Conservation (phyloP, 306 rosid species). For the Albizia julibrissin region DNA sequence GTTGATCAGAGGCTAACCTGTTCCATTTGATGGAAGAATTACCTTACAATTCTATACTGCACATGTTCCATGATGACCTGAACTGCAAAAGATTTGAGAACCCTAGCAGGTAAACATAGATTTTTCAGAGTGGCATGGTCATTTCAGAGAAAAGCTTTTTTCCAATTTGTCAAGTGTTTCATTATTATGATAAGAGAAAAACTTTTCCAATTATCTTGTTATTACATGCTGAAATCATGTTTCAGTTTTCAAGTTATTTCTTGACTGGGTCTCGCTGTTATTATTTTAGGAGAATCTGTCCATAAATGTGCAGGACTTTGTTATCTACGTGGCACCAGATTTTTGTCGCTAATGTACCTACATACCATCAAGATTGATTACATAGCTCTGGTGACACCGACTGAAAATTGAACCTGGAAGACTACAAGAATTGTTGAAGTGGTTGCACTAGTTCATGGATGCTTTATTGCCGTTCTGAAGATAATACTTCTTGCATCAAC, state of each 20-base stretch:
- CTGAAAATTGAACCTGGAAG: neutral
- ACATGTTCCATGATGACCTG: slow-evolving; percentile 21
- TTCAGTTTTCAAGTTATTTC: neutral
- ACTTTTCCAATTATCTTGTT: neutral
- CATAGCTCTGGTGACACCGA: neutral
- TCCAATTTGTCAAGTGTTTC: too few species aligned
- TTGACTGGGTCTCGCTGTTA: neutral
- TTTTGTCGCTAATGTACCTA: neutral
- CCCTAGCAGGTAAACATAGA: slow-evolving; percentile 31
- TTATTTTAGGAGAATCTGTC: neutral
- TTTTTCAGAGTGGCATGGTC: neutral
- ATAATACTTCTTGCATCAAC: neutral
- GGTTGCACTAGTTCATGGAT: neutral
- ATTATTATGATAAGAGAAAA: neutral
- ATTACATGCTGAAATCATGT: neutral
- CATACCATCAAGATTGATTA: neutral
- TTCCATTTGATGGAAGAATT: slow-evolving; percentile 14
- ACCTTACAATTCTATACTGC: neutral
- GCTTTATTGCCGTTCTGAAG: neutral
- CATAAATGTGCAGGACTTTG: neutral
- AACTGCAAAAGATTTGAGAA: slow-evolving; percentile 16
- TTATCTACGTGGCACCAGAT: neutral
- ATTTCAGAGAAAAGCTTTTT: neutral
- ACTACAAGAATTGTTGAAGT: neutral
- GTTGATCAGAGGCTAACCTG: slow-evolving; percentile 50